Conservation (phyloP, 495 filamentous ascomycete species). For the Penicillium pulvis region DNA sequence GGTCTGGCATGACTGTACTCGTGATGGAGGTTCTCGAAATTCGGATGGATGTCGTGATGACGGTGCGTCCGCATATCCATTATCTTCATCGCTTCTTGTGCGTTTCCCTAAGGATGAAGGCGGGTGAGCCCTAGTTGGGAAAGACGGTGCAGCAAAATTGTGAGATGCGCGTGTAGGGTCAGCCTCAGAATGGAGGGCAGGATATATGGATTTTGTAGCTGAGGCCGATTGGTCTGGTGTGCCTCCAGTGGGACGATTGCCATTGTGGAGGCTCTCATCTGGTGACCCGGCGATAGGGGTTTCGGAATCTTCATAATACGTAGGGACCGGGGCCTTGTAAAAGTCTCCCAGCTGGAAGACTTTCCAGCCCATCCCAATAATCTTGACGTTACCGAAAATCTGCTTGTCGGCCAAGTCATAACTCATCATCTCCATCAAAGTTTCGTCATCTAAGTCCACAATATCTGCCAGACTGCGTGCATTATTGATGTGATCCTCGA, state of each 20-base stretch:
- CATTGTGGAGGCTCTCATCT: slow-evolving; percentile 1
- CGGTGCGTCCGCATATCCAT: not conserved
- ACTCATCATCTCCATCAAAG: slow-evolving; percentile 36
- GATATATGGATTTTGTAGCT: not conserved
- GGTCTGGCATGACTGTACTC: not conserved
- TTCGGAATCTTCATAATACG: slow-evolving; percentile 9
- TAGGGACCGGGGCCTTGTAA: slow-evolving; percentile 30
- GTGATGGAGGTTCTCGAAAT: not conserved
- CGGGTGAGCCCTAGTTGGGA: not conserved
- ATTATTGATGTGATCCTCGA: slow-evolving; percentile 18
- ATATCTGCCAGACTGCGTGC: slow-evolving; percentile 34
- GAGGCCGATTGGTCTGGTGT: not conserved
- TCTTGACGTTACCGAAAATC: slow-evolving; percentile 36
- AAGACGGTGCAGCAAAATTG: not conserved
- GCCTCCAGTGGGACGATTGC: not conserved
- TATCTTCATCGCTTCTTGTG: slow-evolving; percentile 23
- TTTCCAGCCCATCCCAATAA: slow-evolving; percentile 45
- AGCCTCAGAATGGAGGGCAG: not conserved
- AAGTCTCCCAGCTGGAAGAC: slow-evolving; percentile 40
- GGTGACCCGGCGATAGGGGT: slow-evolving; percentile 11
- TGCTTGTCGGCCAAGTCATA: slow-evolving; percentile 38
- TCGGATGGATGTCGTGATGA: not conserved
- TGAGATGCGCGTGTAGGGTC: not conserved
- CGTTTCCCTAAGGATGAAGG: slow-evolving; percentile 34
- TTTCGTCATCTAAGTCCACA: slow-evolving; percentile 41